Evolutionary conservation across 2,329 filamentous ascomycete genomes (phyloP).

Genomic region (Colletotrichum aenigma): DNA sequence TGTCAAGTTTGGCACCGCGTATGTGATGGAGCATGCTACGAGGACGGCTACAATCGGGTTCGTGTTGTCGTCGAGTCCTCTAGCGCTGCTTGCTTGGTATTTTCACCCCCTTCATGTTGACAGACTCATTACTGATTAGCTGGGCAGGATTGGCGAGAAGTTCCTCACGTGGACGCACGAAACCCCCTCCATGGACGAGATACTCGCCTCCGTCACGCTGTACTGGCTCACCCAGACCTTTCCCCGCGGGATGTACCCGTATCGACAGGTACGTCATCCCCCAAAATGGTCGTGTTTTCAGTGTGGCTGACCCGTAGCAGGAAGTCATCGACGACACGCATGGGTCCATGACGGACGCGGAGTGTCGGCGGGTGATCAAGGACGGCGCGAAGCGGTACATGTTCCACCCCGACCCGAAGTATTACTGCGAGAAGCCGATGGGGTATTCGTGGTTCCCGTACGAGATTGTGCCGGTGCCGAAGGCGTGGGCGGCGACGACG

Average conservation of each 20-base stretch:
- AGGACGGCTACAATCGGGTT: neutral
- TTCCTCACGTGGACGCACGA: neutral
- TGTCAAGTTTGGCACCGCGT: neutral
- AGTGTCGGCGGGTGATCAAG: neutral
- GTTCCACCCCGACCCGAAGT: neutral
- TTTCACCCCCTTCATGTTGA: neutral
- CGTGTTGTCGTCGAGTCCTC: neutral
- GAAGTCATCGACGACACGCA: neutral
- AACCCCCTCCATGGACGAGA: neutral
- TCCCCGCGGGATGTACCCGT: neutral
- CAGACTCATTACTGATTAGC: accelerated
- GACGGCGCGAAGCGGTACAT: neutral
- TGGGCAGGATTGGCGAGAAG: neutral
- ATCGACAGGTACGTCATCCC: neutral
- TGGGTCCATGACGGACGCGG: neutral
- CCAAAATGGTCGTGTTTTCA: accelerated
- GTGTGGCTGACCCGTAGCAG: neutral
- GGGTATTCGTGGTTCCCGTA: neutral
- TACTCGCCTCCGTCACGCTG: neutral
- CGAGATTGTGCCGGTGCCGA: neutral
- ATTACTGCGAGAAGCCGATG: neutral
- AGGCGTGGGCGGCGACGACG: neutral
- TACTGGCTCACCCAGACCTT: neutral
- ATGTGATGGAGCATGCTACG: neutral
- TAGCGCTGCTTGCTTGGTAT: neutral